phyloP scores from a whole-genome alignment of 1,284 basidiomycete species.

The Boletellus sp. region DNA sequence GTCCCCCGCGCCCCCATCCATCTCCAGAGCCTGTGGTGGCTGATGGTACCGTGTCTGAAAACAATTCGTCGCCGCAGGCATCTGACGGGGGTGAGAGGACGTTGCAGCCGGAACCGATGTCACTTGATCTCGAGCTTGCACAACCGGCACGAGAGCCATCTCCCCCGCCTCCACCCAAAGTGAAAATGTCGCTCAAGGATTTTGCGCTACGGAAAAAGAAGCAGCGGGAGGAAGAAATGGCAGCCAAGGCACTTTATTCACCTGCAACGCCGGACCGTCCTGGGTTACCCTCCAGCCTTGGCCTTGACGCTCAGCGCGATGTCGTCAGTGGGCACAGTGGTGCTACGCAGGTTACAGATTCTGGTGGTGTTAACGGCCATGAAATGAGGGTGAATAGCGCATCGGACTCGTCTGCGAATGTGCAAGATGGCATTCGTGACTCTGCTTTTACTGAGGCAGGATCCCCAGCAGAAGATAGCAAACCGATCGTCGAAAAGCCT shows the following conservation, averaged over 20 bases:
- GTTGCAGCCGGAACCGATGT: constrained; percentile 8
- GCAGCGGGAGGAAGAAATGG: constrained; percentile 39
- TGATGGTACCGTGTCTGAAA: not conserved
- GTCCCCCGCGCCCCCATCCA: constrained; percentile 6
- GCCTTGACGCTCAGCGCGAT: constrained; percentile 15
- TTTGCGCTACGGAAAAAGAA: constrained; percentile 47
- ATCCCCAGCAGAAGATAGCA: not conserved
- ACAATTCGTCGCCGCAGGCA: not conserved
- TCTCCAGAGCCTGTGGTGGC: not conserved
- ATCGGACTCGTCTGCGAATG: constrained; percentile 1
- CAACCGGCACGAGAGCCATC: constrained; percentile 16
- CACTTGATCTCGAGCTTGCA: constrained; percentile 6
- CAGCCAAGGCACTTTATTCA: constrained; percentile 26
- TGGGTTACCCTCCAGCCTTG: constrained; percentile 21
- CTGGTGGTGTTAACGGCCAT: constrained; percentile 2
- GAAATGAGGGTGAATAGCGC: constrained; percentile 11
- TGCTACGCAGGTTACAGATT: not conserved
- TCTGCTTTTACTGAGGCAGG: not conserved
- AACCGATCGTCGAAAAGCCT: not conserved
- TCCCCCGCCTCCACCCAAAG: constrained; percentile 36
- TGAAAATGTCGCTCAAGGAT: constrained; percentile 49
- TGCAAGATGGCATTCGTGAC: not conserved
- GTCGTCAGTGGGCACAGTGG: constrained; percentile 5
- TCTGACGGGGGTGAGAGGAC: constrained; percentile 4
- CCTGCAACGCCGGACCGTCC: constrained; percentile 18